Evolutionary conservation across 257 asterid genomes (phyloP).

Genomic region (Salvia splendens): DNA sequence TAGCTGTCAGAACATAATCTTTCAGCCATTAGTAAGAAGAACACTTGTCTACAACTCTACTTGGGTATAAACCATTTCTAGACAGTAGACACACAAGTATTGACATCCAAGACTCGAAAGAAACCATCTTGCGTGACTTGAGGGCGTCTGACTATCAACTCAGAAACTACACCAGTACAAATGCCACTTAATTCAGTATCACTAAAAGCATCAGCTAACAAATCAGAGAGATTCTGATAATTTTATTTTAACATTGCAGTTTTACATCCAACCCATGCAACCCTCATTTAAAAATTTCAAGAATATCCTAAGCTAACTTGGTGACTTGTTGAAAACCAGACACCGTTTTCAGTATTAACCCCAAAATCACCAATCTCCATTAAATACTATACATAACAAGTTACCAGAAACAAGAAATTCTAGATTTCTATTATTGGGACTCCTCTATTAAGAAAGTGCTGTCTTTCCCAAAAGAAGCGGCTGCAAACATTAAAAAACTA

Average conservation of each 20-base stretch:
- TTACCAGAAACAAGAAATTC: conserved; percentile 27
- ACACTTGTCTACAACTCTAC: background rate
- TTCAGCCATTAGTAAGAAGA: conserved; percentile 33
- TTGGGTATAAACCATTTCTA: conserved; percentile 1
- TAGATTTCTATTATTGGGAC: conserved; percentile 27
- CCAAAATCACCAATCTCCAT: conserved; percentile 16
- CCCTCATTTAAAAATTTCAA: background rate
- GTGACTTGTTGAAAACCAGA: background rate
- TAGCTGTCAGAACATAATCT: conserved; percentile 56
- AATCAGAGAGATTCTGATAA: conserved; percentile 1
- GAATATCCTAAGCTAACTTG: conserved; percentile 14
- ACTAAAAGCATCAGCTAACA: conserved; percentile 3
- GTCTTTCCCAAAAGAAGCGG: conserved; percentile 27
- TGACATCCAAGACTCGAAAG: background rate
- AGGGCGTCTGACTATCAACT: background rate
- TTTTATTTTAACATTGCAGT: background rate
- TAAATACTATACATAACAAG: conserved; percentile 15
- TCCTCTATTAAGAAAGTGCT: conserved; percentile 8
- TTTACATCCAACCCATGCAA: conserved; percentile 4
- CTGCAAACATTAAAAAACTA: conserved; percentile 20
- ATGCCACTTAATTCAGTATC: background rate
- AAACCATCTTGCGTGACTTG: background rate
- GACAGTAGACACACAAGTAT: conserved; percentile 14
- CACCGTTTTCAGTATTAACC: conserved; percentile 14
- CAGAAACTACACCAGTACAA: conserved; percentile 4